phyloP scores from a whole-genome alignment of 768 basidiomycete species.

The Lyophyllum shimeji region DNA sequence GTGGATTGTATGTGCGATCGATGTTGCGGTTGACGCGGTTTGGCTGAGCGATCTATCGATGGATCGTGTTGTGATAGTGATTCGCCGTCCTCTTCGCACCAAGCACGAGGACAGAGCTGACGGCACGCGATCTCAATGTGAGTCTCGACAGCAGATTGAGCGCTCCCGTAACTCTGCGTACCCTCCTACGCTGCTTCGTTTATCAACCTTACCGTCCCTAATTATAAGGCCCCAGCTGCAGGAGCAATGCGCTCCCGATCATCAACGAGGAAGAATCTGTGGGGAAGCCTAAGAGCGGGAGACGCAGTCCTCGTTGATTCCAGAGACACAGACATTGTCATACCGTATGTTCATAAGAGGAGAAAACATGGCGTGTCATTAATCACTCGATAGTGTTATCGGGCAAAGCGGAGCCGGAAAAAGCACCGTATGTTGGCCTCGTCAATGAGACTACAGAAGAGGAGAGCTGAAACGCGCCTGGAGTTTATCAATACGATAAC shows the following conservation, averaged over 20 bases:
- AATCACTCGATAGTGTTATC: not conserved
- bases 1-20: too few species aligned
- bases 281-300: not conserved
- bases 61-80: not conserved
- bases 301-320: not conserved
- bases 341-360: not conserved
- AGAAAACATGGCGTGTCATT: too few species aligned
- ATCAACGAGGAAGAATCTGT: not conserved
- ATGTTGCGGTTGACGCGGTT: too few species aligned
- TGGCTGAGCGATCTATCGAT: not conserved
- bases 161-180: not conserved
- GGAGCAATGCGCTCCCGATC: not conserved
- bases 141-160: not conserved
- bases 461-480: not conserved
- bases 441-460: not conserved
- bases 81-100: not conserved
- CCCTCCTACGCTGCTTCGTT: not conserved
- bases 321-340: not conserved
- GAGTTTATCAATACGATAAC: conserved; percentile 4
- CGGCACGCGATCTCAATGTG: not conserved
- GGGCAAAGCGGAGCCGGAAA: conserved; percentile 4
- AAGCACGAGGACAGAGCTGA: not conserved
- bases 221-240: too few species aligned
- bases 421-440: not conserved
- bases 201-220: not conserved